phyloP scores from a whole-genome alignment of 371 early-diverging fungal species.

The Haplosporangium sp. region DNA sequence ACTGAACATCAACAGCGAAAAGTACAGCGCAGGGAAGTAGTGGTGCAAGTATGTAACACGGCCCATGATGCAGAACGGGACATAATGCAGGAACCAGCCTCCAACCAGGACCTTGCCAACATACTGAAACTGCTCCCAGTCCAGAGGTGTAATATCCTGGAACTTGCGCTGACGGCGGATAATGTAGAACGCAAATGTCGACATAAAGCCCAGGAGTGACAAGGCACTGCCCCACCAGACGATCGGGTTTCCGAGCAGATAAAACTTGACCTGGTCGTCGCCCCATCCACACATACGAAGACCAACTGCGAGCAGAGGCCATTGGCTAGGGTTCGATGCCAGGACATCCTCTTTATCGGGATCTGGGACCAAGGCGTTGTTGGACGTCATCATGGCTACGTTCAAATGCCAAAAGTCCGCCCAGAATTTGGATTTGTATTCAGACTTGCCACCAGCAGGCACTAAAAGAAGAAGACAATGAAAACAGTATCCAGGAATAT shows the following conservation, averaged over 20 bases:
- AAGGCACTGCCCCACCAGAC: constrained; percentile 93
- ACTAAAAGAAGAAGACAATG: constrained; percentile 56
- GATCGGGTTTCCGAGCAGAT: constrained; percentile 96
- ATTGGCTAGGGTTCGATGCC: constrained; percentile 91
- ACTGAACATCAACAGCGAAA: constrained; percentile 83
- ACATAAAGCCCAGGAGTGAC: constrained; percentile 69
- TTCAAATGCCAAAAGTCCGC: constrained; percentile 94
- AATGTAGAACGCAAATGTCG: constrained; percentile 62
- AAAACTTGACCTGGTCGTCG: constrained; percentile 90
- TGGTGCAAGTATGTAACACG: constrained; percentile 98
- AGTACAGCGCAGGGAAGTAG: constrained; percentile 98
- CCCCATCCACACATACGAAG: constrained; percentile 98
- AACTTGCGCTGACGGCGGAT: constrained; percentile 78
- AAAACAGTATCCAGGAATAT: neutral
- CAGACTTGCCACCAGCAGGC: constrained; percentile 61
- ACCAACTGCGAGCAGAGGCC: constrained; percentile 94
- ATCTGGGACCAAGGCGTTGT: constrained; percentile 98
- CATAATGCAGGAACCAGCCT: constrained; percentile 97
- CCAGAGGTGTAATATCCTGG: constrained; percentile 68
- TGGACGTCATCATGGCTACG: constrained; percentile 97
- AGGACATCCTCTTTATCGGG: constrained; percentile 94
- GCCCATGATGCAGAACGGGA: constrained; percentile 98
- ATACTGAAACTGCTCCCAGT: constrained; percentile 82
- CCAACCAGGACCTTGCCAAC: constrained; percentile 77
- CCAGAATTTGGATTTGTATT: constrained; percentile 82